Evolutionary conservation across 228 moss, liverwort and hornwort species (phyloP).

Genomic region (Sphagnum magellanicum): DNA sequence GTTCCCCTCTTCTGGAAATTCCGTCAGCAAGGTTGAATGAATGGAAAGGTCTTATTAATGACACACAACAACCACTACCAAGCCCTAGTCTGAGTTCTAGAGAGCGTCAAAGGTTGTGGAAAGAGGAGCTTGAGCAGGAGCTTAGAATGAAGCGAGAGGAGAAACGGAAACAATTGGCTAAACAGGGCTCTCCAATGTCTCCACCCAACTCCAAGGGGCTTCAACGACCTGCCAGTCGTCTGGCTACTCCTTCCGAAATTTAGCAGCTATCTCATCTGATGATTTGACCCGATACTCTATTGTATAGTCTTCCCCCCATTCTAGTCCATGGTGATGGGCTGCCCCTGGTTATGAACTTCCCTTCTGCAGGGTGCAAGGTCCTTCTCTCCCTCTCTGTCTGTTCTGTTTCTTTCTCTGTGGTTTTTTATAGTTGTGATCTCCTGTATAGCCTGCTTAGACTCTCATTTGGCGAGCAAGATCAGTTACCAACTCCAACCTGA

Average conservation of each 20-base stretch:
- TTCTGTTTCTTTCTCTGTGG: no score
- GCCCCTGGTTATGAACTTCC: no score
- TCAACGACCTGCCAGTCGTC: conserved; percentile 26
- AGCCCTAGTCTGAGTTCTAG: conserved; percentile 40
- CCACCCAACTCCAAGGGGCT: conserved; percentile 34
- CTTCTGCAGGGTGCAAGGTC: no score
- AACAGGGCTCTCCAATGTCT: conserved; percentile 28
- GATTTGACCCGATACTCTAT: no score
- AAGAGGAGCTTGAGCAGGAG: conserved; percentile 83
- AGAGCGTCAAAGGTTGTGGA: conserved; percentile 86
- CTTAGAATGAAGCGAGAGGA: conserved; percentile 86
- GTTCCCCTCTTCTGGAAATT: conserved; percentile 59
- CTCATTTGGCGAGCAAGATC: no score
- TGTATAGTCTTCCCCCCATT: no score
- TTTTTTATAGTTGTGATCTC: no score
- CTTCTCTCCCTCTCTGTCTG: no score
- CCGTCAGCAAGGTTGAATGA: conserved; percentile 65
- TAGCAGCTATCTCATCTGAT: no score
- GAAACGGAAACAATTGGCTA: conserved; percentile 63
- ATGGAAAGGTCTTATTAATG: conserved; percentile 41
- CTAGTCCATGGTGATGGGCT: no score
- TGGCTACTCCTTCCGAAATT: conserved; percentile 27
- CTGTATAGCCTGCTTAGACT: no score
- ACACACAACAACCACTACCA: conserved; percentile 19
- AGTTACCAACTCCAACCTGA: no score